Percentiles rank a stretch among this genome's conserved stretches.
Evolutionary conservation across 106 monocot genomes (phyloP).

Genomic region (Allium cepa): DNA sequence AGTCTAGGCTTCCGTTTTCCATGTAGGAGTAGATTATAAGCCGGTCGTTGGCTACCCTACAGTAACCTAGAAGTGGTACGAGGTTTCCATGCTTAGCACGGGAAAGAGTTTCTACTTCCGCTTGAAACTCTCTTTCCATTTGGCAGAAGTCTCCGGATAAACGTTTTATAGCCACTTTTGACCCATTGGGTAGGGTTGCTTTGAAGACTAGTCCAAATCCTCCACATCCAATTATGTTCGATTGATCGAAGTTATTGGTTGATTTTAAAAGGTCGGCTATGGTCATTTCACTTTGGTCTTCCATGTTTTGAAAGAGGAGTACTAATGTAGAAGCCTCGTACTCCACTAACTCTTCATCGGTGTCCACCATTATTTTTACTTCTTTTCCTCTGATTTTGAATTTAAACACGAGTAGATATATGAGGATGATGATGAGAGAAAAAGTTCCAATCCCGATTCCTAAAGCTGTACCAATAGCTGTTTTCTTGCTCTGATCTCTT

Average conservation of each 20-base stretch:
- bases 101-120: conserved; percentile 25
- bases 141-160: conserved; percentile 24
- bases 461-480: conserved; percentile 20
- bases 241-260: conserved; percentile 20
- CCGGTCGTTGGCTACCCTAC: conserved; percentile 14
- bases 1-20: conserved; percentile 25
- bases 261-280: conserved; percentile 21
- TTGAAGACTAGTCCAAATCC: conserved; percentile 24
- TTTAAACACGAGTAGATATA: conserved; percentile 18
- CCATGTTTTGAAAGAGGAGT: conserved; percentile 30
- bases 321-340: conserved; percentile 9
- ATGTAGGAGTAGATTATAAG: conserved; percentile 21
- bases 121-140: conserved; percentile 24
- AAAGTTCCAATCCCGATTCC: conserved; percentile 31
- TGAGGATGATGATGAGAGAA: conserved; percentile 8
- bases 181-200: conserved; percentile 16
- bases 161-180: conserved; percentile 18
- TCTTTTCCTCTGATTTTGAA: conserved; percentile 5
- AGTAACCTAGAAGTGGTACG: conserved; percentile 22
- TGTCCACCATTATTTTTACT: conserved; percentile 14
- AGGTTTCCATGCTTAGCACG: conserved; percentile 16
- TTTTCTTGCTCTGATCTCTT: conserved; percentile 7
- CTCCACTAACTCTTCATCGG: conserved; percentile 10
- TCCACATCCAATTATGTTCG: conserved; percentile 19
- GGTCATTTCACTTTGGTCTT: conserved; percentile 9